Evolutionary conservation across 2,329 filamentous ascomycete genomes (phyloP), one percentile per base, ranked within the genome.

Genomic region (Apiospora marii): DNA sequence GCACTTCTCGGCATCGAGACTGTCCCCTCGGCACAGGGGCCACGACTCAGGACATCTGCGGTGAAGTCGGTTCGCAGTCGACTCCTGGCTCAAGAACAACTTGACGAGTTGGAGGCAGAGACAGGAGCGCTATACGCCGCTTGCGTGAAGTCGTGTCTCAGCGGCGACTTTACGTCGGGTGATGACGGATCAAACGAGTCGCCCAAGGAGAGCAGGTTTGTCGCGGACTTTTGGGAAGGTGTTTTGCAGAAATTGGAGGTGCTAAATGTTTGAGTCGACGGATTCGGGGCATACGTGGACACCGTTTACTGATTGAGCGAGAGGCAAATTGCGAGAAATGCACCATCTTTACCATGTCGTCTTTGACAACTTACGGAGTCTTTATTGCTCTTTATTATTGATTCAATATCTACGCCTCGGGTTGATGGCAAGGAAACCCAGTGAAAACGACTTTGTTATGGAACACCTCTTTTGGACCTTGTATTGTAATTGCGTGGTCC

Each of bases 1-100:
- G 70, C 71, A 24, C 79, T 87, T 7, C 70, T 87, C 51, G 72
- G 71, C 10, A 41, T 41, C 37, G 7, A 10, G 37, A 10, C 37
- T 41, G 37, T 41, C 37, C 10, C 37, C 37, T 41, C 37, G 10
- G 6, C 37, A 41, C 37, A 41, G 44, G 44, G 7, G 44, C 7
- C 4, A 2, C 44, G 44, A 48, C 5, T 48, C 19, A 22, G 22
- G 44, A 8, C 44, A 22, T 48, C 44, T 19, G 1, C 19, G 5
- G 44, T 22, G 19, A 22, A 48, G 44, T 2, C 44, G 19, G 48
- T 24, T 1, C 22, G 48, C 1, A 24, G 48, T 24, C 22, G 22
- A 2, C 22, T 49, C 3, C 22, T 49, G n/a, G 22, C 22, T 12
- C 48, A 49, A n/a, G 48, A 24, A 0, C 24, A 22, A 7, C 5